Conservation (phyloP, 805 yeast genomes). For the Kurtzmaniella cleridarum region DNA sequence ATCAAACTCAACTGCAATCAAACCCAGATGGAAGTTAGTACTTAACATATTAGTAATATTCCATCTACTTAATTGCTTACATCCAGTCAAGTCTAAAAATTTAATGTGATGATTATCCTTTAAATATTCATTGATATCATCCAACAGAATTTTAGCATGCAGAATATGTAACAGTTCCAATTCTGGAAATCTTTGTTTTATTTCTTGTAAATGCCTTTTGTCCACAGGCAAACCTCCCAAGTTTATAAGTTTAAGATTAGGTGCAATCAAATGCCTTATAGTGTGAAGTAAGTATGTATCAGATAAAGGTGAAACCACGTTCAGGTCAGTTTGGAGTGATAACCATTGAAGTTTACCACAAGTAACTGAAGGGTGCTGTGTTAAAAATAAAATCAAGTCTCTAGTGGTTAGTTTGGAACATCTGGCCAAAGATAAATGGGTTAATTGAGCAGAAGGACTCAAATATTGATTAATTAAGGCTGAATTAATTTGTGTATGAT, state of each 20-base stretch:
- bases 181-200: conserved; percentile 32
- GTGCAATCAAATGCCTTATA: conserved; percentile 39
- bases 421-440: conserved; percentile 63
- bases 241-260: conserved; percentile 46
- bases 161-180: conserved; percentile 41
- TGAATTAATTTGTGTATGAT: conserved; percentile 74
- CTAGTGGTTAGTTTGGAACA: conserved; percentile 63
- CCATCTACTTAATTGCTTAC: conserved; percentile 56
- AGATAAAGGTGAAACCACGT: conserved; percentile 54
- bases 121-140: conserved; percentile 33
- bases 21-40: conserved; percentile 19
- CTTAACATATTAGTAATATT: conserved; percentile 31
- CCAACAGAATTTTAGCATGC: conserved; percentile 31
- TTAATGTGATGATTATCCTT: conserved; percentile 31
- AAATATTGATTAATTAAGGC: conserved; percentile 47
- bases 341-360: conserved; percentile 56
- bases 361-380: conserved; percentile 61
- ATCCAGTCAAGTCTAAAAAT: conserved; percentile 64
- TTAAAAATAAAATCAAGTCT: conserved; percentile 63
- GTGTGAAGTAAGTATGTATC: conserved; percentile 44
- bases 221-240: conserved; percentile 62
- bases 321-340: conserved; percentile 57
- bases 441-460: conserved; percentile 53
- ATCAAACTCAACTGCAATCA: conserved; percentile 64
- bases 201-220: conserved; percentile 28